These are phyloP conservation scores for Backusella morwellensis DNA, from an alignment of 192 early-diverging fungal species.

Conservation along the genomic window DNA sequence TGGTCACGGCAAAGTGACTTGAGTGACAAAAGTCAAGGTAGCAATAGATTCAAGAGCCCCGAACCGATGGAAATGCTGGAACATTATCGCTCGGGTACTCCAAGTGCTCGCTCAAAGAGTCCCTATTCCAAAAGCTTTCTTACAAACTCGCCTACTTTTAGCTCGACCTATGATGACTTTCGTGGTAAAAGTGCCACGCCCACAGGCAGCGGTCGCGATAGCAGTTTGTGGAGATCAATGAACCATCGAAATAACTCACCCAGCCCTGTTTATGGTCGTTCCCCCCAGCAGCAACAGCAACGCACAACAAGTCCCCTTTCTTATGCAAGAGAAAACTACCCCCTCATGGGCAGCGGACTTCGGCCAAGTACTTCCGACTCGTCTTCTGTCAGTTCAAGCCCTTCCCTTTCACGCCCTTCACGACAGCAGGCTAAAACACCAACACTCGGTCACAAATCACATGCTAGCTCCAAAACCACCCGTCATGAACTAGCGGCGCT, in stretches of 20 bases:
- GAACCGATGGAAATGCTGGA: constrained; percentile 18
- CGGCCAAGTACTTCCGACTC: constrained; percentile 21
- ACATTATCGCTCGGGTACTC: background rate
- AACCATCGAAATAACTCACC: constrained; percentile 3
- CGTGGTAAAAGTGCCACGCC: constrained; percentile 19
- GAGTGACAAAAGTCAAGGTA: constrained; percentile 23
- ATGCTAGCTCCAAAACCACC: constrained; percentile 5
- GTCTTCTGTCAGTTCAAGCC: constrained; percentile 8
- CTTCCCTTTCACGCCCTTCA: background rate
- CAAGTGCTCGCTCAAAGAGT: constrained; percentile 1
- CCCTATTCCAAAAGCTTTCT: constrained; percentile 15
- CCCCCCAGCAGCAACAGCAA: background rate
- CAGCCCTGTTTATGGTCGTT: constrained; percentile 22
- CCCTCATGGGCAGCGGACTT: background rate
- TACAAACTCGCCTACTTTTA: background rate
- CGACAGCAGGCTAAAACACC: background rate
- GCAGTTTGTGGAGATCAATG: constrained; percentile 20
- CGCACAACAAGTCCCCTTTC: constrained; percentile 18
- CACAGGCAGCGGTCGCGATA: constrained; percentile 11
- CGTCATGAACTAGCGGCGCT: constrained; percentile 9
- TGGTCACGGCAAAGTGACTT: constrained; percentile 33
- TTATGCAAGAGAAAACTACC: background rate
- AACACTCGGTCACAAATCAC: background rate
- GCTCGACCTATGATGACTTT: constrained; percentile 14
- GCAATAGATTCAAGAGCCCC: constrained; percentile 21